phyloP scores from a whole-genome alignment of 208 protist genomes.

The Leishmania mexicana region DNA sequence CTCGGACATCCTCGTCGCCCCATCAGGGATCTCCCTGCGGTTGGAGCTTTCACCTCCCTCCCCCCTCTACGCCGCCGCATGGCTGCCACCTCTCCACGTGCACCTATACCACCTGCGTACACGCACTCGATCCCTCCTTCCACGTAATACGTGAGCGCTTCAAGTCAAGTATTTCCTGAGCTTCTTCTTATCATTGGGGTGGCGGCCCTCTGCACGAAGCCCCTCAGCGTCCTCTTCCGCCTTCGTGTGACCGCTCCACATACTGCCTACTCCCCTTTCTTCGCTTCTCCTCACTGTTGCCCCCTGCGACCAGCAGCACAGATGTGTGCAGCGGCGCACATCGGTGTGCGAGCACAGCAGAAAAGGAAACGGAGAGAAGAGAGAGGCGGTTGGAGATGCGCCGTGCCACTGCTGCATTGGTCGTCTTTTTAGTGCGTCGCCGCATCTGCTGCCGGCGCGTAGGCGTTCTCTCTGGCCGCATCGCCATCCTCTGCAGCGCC shows the following conservation, averaged over 20 bases:
- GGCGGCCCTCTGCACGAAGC: neutral
- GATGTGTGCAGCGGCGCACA: neutral
- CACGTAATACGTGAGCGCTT: neutral
- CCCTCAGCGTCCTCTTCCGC: neutral
- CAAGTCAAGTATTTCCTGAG: neutral
- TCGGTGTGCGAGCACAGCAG: neutral
- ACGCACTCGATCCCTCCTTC: neutral
- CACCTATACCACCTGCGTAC: neutral
- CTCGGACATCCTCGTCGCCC: neutral
- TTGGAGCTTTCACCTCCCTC: neutral
- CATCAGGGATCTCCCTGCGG: neutral
- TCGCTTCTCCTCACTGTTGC: neutral
- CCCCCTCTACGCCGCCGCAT: neutral
- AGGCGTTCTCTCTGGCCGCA: neutral
- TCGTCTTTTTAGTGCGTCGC: neutral
- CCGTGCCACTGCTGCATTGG: neutral
- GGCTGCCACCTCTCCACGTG: neutral
- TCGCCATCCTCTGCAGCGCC: neutral
- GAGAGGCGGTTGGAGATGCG: neutral
- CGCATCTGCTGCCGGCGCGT: neutral
- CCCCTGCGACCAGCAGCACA: neutral
- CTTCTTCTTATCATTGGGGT: neutral
- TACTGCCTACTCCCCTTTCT: neutral
- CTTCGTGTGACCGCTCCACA: neutral
- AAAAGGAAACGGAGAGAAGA: neutral